These are phyloP conservation scores for Erodium trifolium DNA, from an alignment of 441 rosid species.

Conservation along the genomic window DNA sequence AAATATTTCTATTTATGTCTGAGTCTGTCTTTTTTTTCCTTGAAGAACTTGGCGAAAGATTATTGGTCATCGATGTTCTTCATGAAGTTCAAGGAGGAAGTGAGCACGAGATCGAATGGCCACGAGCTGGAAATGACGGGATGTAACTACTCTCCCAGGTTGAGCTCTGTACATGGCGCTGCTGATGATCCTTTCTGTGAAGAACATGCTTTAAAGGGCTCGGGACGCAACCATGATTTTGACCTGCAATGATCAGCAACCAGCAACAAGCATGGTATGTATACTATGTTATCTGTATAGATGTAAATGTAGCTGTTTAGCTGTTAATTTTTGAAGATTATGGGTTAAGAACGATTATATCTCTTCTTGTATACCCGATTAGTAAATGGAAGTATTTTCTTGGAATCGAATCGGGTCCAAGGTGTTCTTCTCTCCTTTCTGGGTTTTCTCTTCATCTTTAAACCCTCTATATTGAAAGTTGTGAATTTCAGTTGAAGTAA, in stretches of 20 bases:
- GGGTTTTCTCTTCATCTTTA: too few species aligned
- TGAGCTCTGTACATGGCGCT: slow-evolving; percentile 58
- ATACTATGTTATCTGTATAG: neutral
- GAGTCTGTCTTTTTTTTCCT: neutral
- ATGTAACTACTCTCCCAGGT: slow-evolving; percentile 68
- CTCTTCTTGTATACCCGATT: too few species aligned
- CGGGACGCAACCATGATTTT: slow-evolving; percentile 17
- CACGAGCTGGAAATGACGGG: slow-evolving; percentile 41
- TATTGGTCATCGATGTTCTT: slow-evolving; percentile 83
- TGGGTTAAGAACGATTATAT: neutral
- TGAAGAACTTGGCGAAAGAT: slow-evolving; percentile 71
- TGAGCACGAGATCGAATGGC: slow-evolving; percentile 30
- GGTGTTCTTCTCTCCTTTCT: too few species aligned
- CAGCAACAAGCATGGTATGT: neutral
- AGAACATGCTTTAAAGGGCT: slow-evolving; percentile 45
- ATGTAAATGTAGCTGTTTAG: neutral
- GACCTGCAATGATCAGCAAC: neutral
- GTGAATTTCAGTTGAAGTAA: too few species aligned
- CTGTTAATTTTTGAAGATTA: neutral
- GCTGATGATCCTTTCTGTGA: slow-evolving; percentile 77
- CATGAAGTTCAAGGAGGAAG: slow-evolving; percentile 76
- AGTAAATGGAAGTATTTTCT: too few species aligned
- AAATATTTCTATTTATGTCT: neutral
- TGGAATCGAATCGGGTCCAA: too few species aligned
- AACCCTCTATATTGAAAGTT: too few species aligned